Evolutionary conservation across 345 rosid genomes (phyloP), one percentile per base, ranked within the genome.

Genomic region (Brassica carinata): DNA sequence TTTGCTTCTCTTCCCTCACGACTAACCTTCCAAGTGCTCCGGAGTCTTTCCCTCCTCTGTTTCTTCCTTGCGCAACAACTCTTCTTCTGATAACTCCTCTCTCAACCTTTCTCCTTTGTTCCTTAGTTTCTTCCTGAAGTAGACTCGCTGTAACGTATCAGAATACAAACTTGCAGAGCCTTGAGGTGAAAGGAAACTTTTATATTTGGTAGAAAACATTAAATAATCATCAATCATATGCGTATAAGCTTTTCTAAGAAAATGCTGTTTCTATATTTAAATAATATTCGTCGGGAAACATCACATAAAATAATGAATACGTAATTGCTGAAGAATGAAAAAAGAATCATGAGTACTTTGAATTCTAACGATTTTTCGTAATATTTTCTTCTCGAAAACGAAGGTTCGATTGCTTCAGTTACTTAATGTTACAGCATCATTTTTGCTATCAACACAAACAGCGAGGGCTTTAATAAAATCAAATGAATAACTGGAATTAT

Each of bases 391-490:
- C 23, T 34, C 18, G 66, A 67, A 67, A 75, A 34, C 10, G 72
- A 55, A 55, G 13, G 72, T 55, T 75, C 38, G 38, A 33, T 53
- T 66, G 79, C 38, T 55, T 66, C 77, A 64, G 27, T 45, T 74
- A 15, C 71, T 74, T 51, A 19, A 55, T 67, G 10, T 7, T 74
- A 9, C 48, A 51, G 40, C 64, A 64, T 74, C 7, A 1, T 4
- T 73, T n/a, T 7, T 48, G 31, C 64, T 30, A 31, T 30, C 48
- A 14, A 48, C 19, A 36, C 62, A 66, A 40, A 40, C 34, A n/a
- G 53, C 36, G 5, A 10, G 15, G 36, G 11, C 9, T 76, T 57
- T 2, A 67, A 38, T 74, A 66, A 75, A 18, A 13, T 66, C 27
- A 51, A 40, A 40, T 10, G 48, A 40, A 40, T 40, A 40, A 40